phyloP scores from a whole-genome alignment of 1,284 basidiomycete species.

The Anthracocystis setariae region DNA sequence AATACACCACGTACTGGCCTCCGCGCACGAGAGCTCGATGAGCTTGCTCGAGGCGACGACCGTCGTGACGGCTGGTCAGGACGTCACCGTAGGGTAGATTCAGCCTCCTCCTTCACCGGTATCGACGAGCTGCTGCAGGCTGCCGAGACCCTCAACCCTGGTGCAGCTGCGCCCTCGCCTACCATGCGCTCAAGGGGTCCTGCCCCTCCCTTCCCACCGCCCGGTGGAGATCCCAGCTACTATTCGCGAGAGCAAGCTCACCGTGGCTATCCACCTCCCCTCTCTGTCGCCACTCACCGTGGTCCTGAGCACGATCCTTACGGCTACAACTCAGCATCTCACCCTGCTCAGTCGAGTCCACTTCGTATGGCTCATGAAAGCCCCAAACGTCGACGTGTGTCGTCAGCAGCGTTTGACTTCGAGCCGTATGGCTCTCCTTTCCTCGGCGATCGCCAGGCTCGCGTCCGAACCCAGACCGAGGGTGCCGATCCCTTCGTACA shows the following conservation, averaged over 20 bases:
- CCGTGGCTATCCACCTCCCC: conserved; percentile 36
- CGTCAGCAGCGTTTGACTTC: conserved; percentile 49
- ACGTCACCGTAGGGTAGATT: conserved; percentile 42
- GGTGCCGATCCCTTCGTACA: conserved; percentile 47
- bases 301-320: conserved; percentile 34
- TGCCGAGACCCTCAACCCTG: conserved; percentile 62
- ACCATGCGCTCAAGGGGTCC: conserved; percentile 24
- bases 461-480: conserved; percentile 49
- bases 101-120: conserved; percentile 54
- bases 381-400: conserved; percentile 63
- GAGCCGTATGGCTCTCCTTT: conserved; percentile 51
- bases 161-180: conserved; percentile 38
- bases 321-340: conserved; percentile 23
- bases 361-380: conserved; percentile 55
- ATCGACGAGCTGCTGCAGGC: conserved; percentile 67
- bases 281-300: conserved; percentile 26
- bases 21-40: conserved; percentile 35
- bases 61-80: conserved; percentile 39
- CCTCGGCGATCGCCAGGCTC: conserved; percentile 37
- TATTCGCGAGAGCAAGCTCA: conserved; percentile 30
- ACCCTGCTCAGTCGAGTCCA: conserved; percentile 41
- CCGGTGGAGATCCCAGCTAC: conserved; percentile 20
- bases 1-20: conserved; percentile 41
- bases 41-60: conserved; percentile 34
- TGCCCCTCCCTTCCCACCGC: conserved; percentile 21